phyloP scores from a whole-genome alignment of 2,329 filamentous ascomycete genomes.

The Fusarium floridanum region DNA sequence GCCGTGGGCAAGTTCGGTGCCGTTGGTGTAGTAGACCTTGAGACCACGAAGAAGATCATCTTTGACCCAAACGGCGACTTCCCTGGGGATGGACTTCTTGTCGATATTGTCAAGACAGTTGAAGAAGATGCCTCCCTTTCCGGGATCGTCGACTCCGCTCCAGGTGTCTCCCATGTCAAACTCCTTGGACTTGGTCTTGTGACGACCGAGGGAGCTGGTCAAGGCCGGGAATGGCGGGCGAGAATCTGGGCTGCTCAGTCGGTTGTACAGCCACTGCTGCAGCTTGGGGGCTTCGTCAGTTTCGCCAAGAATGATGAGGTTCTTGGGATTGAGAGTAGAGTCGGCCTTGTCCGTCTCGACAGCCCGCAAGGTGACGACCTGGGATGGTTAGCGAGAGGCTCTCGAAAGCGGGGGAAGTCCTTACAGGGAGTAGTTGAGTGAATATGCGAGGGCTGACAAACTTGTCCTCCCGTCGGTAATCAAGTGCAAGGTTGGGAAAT shows the following conservation, averaged over 20 bases:
- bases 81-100: not conserved
- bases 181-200: not conserved
- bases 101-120: not conserved
- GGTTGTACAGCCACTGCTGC: not conserved
- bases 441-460: not conserved
- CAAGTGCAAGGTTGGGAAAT: not conserved
- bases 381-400: not conserved
- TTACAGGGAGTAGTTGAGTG: not conserved
- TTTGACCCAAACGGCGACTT: not conserved
- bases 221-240: not conserved
- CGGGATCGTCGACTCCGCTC: not conserved
- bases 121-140: not conserved
- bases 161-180: not conserved
- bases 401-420: too few relatives aligned
- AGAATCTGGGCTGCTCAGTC: not conserved
- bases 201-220: not conserved
- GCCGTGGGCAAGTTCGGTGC: not conserved
- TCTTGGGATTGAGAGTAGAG: not conserved
- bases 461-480: not conserved
- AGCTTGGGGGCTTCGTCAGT: not conserved
- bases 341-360: not conserved
- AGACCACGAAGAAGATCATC: not conserved
- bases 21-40: not conserved
- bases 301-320: not conserved
- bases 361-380: not conserved